Conservation (phyloP, 306 rosid species). For the Vigna unguiculata region DNA sequence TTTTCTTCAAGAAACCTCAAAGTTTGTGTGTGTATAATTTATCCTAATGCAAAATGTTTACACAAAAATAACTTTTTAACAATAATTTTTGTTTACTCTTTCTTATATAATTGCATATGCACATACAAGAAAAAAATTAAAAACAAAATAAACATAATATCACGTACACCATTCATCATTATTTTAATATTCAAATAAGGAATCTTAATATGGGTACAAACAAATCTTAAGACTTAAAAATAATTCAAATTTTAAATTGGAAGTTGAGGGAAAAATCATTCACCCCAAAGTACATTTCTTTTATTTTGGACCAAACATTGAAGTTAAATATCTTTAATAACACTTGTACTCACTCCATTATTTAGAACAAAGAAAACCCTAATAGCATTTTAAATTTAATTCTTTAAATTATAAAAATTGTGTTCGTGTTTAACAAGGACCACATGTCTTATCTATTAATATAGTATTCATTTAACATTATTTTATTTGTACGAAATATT, state of each 20-base stretch:
- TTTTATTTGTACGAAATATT: too few species aligned
- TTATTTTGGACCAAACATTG: not conserved
- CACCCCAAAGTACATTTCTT: not conserved
- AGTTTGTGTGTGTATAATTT: not conserved
- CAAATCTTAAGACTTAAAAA: not conserved
- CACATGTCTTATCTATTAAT: too few species aligned
- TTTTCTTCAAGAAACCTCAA: slow-evolving; percentile 16
- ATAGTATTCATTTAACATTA: too few species aligned
- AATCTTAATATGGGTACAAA: not conserved
- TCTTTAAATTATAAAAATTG: not conserved
- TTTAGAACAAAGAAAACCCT: not conserved
- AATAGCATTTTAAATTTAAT: not conserved
- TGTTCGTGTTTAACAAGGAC: too few species aligned
- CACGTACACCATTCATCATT: not conserved
- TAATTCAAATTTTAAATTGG: not conserved
- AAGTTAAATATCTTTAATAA: not conserved
- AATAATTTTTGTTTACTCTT: too few species aligned
- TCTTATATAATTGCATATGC: not conserved
- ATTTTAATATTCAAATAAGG: not conserved
- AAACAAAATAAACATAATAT: not conserved
- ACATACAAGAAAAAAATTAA: too few species aligned
- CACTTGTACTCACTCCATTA: not conserved
- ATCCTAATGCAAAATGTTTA: not conserved
- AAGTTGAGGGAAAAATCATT: not conserved
- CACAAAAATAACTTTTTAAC: not conserved